phyloP scores from a whole-genome alignment of 1,284 basidiomycete genomes.

The Tilletia caries region DNA sequence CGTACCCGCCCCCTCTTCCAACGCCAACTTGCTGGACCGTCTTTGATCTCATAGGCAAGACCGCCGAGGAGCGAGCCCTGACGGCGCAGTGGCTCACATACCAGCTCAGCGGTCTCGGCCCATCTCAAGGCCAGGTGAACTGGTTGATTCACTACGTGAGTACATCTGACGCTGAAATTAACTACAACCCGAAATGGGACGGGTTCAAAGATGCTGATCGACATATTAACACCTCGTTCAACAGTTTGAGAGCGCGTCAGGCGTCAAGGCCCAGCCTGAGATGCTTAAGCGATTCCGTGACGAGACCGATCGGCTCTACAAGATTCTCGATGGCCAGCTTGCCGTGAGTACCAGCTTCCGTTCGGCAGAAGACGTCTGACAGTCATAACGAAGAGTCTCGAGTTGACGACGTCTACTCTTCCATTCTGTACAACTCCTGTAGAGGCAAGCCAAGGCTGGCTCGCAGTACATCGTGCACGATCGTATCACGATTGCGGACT shows the following conservation, averaged over 20 bases:
- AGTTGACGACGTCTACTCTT: too few relatives aligned
- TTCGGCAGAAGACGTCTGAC: too few relatives aligned
- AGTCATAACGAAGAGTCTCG: too few relatives aligned
- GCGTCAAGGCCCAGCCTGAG: constrained; percentile 9
- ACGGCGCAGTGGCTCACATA: constrained; percentile 38
- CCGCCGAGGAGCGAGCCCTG: constrained; percentile 29
- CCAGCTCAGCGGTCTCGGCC: constrained; percentile 39
- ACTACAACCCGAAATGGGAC: too few relatives aligned
- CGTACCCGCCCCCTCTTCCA: too few relatives aligned
- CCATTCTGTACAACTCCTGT: too few relatives aligned
- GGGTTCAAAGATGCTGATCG: too few relatives aligned
- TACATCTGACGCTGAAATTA: too few relatives aligned
- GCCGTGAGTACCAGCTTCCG: constrained; percentile 16
- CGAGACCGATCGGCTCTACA: constrained; percentile 41
- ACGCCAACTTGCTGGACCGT: too few relatives aligned
- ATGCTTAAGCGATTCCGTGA: constrained; percentile 39
- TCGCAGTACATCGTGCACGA: constrained; percentile 39
- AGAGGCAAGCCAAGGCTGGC: constrained; percentile 30
- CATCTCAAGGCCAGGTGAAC: constrained; percentile 34
- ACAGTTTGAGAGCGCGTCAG: background rate
- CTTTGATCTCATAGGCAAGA: constrained; percentile 36
- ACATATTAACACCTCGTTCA: background rate
- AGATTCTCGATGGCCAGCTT: constrained; percentile 39
- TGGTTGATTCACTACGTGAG: constrained; percentile 15
- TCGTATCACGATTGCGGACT: constrained; percentile 45